These are phyloP conservation scores for Starmerella geochares DNA, from an alignment of 805 yeast species.

Conservation along the genomic window DNA sequence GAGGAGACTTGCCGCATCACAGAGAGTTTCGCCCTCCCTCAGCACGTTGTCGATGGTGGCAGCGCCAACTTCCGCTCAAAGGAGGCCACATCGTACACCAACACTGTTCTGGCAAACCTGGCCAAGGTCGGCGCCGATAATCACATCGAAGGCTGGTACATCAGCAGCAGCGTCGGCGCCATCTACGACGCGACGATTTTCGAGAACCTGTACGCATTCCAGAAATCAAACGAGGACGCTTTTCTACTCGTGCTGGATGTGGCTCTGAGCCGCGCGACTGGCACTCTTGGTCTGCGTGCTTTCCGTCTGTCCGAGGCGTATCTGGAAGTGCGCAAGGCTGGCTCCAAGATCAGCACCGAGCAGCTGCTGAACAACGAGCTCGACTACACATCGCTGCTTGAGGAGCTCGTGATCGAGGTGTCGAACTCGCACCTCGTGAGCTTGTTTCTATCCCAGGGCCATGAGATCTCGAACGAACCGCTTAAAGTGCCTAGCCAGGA, in stretches of 20 bases:
- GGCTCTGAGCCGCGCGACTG: conserved; percentile 45
- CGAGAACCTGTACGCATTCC: conserved; percentile 59
- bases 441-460: conserved; percentile 36
- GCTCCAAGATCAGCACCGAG: conserved; percentile 52
- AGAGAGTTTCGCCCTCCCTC: conserved; percentile 55
- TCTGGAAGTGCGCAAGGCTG: conserved; percentile 39
- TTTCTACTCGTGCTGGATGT: conserved; percentile 59
- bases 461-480: conserved; percentile 30
- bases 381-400: conserved; percentile 55
- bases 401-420: conserved; percentile 57
- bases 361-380: conserved; percentile 50
- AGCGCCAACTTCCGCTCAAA: conserved; percentile 53
- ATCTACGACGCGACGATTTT: conserved; percentile 52
- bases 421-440: conserved; percentile 60
- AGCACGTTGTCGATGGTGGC: conserved; percentile 43
- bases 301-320: conserved; percentile 56
- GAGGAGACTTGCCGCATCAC: conserved; percentile 22
- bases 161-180: conserved; percentile 58
- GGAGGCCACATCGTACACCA: conserved; percentile 57
- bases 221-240: conserved; percentile 43
- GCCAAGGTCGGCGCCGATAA: conserved; percentile 55
- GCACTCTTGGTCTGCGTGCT: conserved; percentile 55
- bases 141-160: conserved; percentile 73
- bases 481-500: conserved; percentile 37
- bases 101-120: conserved; percentile 53